Percentiles rank a stretch among this genome's conserved stretches.
These are phyloP conservation scores for Trametes polyzona DNA, from an alignment of 1,284 basidiomycete species.

Conservation along the genomic window DNA sequence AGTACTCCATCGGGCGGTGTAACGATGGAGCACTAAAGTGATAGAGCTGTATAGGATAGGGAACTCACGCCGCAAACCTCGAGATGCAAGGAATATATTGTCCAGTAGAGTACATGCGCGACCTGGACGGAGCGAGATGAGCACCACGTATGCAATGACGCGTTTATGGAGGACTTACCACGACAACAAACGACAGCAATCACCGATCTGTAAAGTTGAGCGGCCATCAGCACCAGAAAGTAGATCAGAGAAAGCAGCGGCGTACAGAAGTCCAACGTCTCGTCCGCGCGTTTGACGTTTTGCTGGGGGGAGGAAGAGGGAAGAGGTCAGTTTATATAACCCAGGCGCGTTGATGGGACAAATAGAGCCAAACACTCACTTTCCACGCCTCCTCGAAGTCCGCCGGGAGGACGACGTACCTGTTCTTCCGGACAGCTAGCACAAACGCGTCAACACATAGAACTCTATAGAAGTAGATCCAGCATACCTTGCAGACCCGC, in stretches of 20 bases:
- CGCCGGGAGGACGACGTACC: conserved; percentile 94
- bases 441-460: conserved; percentile 5
- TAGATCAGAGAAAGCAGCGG: conserved; percentile 19
- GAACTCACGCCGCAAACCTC: conserved; percentile 20
- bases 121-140: conserved; percentile 19
- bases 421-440: conserved; percentile 93
- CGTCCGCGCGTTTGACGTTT: conserved; percentile 93
- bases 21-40: conserved; percentile 82
- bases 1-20: conserved; percentile 63
- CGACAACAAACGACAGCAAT: conserved; percentile 32
- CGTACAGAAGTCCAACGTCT: conserved; percentile 96
- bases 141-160: not conserved
- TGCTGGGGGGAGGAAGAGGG: conserved; percentile 58
- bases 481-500: conserved; percentile 90
- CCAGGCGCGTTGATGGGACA: conserved; percentile 38
- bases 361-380: conserved; percentile 64
- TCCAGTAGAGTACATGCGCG: conserved; percentile 39
- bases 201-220: conserved; percentile 50
- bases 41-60: conserved; percentile 40
- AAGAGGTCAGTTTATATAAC: conserved; percentile 41
- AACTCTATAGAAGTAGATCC: no score
- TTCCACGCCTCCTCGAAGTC: conserved; percentile 99
- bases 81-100: conserved; percentile 34
- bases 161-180: conserved; percentile 29
- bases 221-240: conserved; percentile 16